Evolutionary conservation across 192 early-diverging fungal genomes (phyloP).

Genomic region (Thamnidium elegans): DNA sequence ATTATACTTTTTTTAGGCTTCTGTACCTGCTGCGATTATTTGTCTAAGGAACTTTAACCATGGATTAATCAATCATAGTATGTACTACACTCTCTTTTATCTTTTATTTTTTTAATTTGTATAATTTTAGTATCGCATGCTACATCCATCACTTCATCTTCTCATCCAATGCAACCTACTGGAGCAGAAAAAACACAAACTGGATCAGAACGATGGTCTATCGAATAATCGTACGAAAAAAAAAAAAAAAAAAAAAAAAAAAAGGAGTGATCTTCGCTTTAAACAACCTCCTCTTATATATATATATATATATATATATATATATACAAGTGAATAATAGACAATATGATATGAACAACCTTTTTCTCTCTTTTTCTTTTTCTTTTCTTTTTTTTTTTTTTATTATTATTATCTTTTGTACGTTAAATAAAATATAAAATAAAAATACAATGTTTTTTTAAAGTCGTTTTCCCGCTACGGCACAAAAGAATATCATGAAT

Average conservation of each 20-base stretch:
- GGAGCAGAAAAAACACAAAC: constrained; percentile 4
- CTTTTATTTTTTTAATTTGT: background rate
- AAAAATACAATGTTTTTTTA: constrained; percentile 8
- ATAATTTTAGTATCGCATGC: constrained; percentile 26
- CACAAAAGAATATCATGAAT: constrained; percentile 28
- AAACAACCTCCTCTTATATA: no score
- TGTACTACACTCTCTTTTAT: constrained; percentile 19
- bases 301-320: no score
- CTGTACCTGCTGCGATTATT: constrained; percentile 48
- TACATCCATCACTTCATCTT: constrained; percentile 16
- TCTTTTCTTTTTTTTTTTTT: no score
- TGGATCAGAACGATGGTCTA: constrained; percentile 31
- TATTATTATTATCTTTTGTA: no score
- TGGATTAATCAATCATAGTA: constrained; percentile 68
- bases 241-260: background rate
- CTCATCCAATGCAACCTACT: constrained; percentile 31
- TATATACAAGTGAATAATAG: no score
- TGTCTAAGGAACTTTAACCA: constrained; percentile 70
- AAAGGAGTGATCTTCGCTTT: no score
- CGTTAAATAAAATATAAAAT: no score
- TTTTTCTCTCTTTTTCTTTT: no score
- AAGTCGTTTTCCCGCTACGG: constrained; percentile 34
- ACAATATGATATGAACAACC: no score
- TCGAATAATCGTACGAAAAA: constrained; percentile 19
- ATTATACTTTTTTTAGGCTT: constrained; percentile 27